Percentiles rank a stretch among this genome's conserved stretches.
Conservation (phyloP, 371 early-diverging fungal species). For the Mortierella sp. region DNA sequence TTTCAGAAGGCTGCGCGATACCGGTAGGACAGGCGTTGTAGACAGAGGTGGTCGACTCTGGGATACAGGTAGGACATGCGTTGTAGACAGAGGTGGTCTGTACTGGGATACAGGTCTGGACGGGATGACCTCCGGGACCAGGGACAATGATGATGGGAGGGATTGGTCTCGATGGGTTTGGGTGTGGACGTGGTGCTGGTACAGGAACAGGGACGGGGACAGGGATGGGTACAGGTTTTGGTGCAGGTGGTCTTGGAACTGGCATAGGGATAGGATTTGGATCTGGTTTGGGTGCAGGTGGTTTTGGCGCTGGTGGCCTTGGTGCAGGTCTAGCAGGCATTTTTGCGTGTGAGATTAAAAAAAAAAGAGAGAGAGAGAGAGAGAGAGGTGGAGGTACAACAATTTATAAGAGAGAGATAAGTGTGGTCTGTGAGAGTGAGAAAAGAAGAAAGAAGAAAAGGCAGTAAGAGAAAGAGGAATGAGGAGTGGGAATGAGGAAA, state of each 20-base stretch:
- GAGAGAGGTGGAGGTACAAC: not conserved
- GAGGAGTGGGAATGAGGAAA: not conserved
- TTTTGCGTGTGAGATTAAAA: not conserved
- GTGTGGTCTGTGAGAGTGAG: not conserved
- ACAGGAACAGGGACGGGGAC: not conserved
- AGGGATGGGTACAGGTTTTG: not conserved
- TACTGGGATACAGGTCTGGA: not conserved
- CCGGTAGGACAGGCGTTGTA: not conserved
- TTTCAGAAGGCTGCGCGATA: not conserved
- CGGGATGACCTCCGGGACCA: not conserved
- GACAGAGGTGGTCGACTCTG: not conserved
- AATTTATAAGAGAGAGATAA: not conserved
- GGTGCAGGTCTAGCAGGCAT: not conserved
- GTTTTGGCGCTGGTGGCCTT: not conserved
- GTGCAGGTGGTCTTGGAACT: not conserved
- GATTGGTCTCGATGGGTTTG: not conserved
- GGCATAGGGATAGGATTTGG: not conserved
- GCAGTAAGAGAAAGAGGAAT: not conserved
- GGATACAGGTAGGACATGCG: not conserved
- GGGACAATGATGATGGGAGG: not conserved
- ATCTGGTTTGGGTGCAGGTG: not conserved
- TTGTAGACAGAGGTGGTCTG: not conserved
- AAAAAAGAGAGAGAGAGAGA: not conserved
- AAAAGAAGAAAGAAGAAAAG: not conserved
- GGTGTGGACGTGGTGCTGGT: not conserved